Evolutionary conservation across 1,139 yeast genomes (phyloP), one percentile per base, ranked within the genome.

Genomic region (Pichia kudriavzevii): DNA sequence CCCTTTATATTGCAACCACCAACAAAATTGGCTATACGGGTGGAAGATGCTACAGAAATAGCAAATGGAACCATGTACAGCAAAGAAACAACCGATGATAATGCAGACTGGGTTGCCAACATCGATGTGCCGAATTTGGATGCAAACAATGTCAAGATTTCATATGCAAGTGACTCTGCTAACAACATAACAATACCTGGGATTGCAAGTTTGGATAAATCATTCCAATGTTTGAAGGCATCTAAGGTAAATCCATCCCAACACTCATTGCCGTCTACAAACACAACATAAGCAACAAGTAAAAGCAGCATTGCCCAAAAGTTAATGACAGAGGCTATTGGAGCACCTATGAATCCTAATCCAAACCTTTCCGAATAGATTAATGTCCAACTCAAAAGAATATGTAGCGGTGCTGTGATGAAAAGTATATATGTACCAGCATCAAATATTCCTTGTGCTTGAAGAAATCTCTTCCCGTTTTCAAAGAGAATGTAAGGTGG

Each of bases 401-500:
- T 69, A 56, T 88, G 85, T 19, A 82, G 48, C 0, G 96, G 95
- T 0, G 95, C 91, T 49, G 88, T 75, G 9, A 85, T 59, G 31
- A 83, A 64, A 27, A 87, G 60, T 6, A 85, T 80, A 22, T 82
- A 77, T 2, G 94, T 81, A 4, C 93, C 83, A 0, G 96, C 95
- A 49, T 83, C 93, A 63, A 84, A 87, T 18, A 85, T 82, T 7
- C 94, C 94, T 57, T 88, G 96, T 0, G 94, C 88, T 59, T 87
- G 96, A 40, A 88, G 59, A 51, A 75, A 87, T 43, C 94, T 69
- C 55, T 87, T 87, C 20, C 82, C 72, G 46, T 78, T 75, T 56
- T 88, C 96, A 57, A 87, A 87, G 28, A 82, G 59, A 20, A 85
- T 80, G 56, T 82, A 85, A 0, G 84, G 88, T 0, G 95, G 95